Conservation (phyloP, 139 green algal species). For the Tetradesmus obliquus region DNA sequence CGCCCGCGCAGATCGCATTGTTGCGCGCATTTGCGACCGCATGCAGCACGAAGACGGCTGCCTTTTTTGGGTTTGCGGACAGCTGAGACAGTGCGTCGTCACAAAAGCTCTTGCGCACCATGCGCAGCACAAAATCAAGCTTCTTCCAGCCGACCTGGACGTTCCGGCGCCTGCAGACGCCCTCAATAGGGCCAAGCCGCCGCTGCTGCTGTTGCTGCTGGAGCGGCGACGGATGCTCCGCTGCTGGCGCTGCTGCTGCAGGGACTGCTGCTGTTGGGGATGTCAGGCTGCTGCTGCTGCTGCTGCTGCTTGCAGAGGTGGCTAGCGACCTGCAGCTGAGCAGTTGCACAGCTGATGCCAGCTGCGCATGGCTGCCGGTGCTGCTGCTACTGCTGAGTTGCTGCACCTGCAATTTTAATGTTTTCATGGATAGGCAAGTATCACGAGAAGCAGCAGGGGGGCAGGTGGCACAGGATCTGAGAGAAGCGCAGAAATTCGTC, state of each 20-base stretch:
- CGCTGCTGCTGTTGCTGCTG: conserved; percentile 16
- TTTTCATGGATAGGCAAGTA: background rate
- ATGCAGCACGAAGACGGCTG: conserved; percentile 10
- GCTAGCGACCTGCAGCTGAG: background rate
- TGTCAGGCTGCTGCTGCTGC: conserved; percentile 10
- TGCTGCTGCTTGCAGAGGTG: background rate
- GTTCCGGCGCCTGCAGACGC: conserved; percentile 38
- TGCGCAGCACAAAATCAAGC: conserved; percentile 42
- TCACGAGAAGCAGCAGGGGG: background rate
- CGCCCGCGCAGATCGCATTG: conserved; percentile 43
- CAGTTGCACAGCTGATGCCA: background rate
- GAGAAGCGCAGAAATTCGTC: no score
- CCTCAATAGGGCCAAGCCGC: background rate
- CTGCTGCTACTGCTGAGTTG: background rate
- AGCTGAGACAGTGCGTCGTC: conserved; percentile 48
- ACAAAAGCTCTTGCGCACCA: conserved; percentile 21
- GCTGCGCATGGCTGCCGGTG: background rate
- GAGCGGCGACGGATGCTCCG: background rate
- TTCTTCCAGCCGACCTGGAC: conserved; percentile 41
- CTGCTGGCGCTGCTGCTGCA: background rate
- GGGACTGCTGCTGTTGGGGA: background rate
- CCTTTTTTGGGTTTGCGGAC: conserved; percentile 27
- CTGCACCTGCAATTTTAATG: background rate
- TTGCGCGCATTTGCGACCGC: conserved; percentile 44
- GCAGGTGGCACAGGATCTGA: background rate